phyloP scores from a whole-genome alignment of 495 filamentous ascomycete genomes.

The Neurospora tetrasperma region DNA sequence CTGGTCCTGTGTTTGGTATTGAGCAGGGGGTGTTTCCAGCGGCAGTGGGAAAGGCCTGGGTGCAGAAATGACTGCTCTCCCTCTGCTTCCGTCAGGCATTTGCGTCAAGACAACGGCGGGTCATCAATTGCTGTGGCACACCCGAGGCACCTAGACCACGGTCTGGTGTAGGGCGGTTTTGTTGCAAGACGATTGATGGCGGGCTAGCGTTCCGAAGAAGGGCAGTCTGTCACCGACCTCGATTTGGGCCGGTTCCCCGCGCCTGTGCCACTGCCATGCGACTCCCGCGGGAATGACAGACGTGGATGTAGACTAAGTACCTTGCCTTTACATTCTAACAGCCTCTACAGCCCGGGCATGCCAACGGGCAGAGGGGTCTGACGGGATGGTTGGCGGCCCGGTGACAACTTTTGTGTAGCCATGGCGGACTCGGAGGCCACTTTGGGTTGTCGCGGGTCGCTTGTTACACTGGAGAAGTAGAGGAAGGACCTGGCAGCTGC shows the following conservation, averaged over 20 bases:
- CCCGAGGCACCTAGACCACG: slow-evolving; percentile 12
- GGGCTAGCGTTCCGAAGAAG: slow-evolving; percentile 21
- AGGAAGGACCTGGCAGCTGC: neutral
- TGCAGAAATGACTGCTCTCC: slow-evolving; percentile 5
- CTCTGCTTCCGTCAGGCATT: slow-evolving; percentile 12
- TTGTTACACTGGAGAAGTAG: neutral
- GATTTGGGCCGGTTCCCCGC: slow-evolving; percentile 7
- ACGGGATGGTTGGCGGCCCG: neutral
- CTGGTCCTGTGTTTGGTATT: slow-evolving; percentile 22
- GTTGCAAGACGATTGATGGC: slow-evolving; percentile 19
- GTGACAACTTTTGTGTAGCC: neutral
- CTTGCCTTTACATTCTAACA: neutral
- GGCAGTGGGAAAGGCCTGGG: slow-evolving; percentile 12
- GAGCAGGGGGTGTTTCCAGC: slow-evolving; percentile 16
- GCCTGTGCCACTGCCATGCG: slow-evolving; percentile 3
- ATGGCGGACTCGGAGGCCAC: neutral
- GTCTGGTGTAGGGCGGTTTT: slow-evolving; percentile 11
- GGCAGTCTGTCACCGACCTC: slow-evolving; percentile 7
- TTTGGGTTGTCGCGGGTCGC: neutral
- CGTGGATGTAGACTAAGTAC: neutral
- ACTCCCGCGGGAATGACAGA: neutral
- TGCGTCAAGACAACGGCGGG: slow-evolving; percentile 9
- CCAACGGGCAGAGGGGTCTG: neutral
- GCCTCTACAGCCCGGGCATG: neutral
- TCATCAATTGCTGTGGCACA: slow-evolving; percentile 13